Percentiles rank a stretch among this genome's conserved stretches.
Evolutionary conservation across 305 asterid species (phyloP).

Genomic region (Ajuga reptans): DNA sequence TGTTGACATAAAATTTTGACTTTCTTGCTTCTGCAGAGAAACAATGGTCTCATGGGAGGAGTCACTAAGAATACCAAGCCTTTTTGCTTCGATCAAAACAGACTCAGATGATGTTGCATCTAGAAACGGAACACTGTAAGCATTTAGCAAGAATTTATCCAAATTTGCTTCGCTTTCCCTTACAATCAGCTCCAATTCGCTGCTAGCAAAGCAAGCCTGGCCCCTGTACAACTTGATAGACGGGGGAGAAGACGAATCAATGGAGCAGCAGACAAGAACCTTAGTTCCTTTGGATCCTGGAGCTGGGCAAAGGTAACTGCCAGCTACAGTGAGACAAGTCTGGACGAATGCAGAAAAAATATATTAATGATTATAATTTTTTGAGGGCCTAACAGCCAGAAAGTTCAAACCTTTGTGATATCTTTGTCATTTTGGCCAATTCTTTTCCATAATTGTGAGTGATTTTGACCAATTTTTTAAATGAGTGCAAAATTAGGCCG

Average conservation of each 20-base stretch:
- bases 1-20: conserved; percentile 38
- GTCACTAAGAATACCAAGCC: conserved; percentile 49
- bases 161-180: conserved; percentile 27
- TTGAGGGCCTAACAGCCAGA: not conserved
- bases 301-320: conserved; percentile 89
- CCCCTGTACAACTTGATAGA: conserved; percentile 29
- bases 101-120: conserved; percentile 44
- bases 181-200: conserved; percentile 47
- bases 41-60: conserved; percentile 44
- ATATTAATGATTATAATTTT: not conserved
- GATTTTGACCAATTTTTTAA: not conserved
- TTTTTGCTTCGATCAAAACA: conserved; percentile 53
- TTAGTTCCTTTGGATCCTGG: conserved; percentile 87
- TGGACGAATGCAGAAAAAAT: conserved; percentile 28
- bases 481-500: not conserved
- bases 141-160: conserved; percentile 30
- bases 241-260: conserved; percentile 38
- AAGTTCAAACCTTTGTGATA: not conserved
- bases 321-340: conserved; percentile 73
- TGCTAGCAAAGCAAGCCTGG: conserved; percentile 9
- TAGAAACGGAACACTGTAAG: conserved; percentile 33
- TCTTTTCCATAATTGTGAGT: not conserved
- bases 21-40: conserved; percentile 57
- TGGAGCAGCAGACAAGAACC: conserved; percentile 53
- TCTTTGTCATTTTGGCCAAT: not conserved